Percentiles rank a stretch among this genome's conserved stretches.
These are phyloP conservation scores for Blastocystis sp. DNA, from an alignment of 352 stramenopile genomes.

Conservation along the genomic window DNA sequence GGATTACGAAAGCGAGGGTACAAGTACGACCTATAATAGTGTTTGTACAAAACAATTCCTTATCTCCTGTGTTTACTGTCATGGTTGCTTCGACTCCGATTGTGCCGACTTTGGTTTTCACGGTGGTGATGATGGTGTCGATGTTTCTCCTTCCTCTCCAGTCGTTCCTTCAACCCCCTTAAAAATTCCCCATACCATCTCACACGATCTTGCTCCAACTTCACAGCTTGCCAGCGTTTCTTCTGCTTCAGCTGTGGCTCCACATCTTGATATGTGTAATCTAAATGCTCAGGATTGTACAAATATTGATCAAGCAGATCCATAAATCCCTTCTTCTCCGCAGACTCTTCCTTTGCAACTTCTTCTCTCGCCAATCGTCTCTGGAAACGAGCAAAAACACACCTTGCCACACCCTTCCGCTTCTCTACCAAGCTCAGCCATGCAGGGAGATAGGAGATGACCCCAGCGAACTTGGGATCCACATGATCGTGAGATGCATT, in stretches of 20 bases:
- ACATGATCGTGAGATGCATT: background rate
- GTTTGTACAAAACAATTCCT: background rate
- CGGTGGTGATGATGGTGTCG: background rate
- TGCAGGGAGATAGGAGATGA: background rate
- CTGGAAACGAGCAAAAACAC: background rate
- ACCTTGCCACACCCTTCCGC: background rate
- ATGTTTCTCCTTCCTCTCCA: background rate
- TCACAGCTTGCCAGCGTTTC: background rate
- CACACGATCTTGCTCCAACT: background rate
- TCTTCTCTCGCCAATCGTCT: background rate
- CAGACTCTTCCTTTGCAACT: background rate
- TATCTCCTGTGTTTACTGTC: background rate
- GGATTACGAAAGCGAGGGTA: slow-evolving; percentile 28
- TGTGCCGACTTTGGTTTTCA: background rate
- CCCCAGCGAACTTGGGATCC: background rate
- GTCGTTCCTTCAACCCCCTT: background rate
- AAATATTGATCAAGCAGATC: background rate
- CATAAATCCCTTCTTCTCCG: background rate
- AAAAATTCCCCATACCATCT: background rate
- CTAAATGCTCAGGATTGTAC: background rate
- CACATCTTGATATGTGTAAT: slow-evolving; percentile 15
- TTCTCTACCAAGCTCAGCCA: background rate
- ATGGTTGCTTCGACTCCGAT: background rate
- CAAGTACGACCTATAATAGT: background rate
- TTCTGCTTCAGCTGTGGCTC: slow-evolving; percentile 12